Evolutionary conservation across 768 basidiomycete species (phyloP).

Genomic region (Russula vinacea): DNA sequence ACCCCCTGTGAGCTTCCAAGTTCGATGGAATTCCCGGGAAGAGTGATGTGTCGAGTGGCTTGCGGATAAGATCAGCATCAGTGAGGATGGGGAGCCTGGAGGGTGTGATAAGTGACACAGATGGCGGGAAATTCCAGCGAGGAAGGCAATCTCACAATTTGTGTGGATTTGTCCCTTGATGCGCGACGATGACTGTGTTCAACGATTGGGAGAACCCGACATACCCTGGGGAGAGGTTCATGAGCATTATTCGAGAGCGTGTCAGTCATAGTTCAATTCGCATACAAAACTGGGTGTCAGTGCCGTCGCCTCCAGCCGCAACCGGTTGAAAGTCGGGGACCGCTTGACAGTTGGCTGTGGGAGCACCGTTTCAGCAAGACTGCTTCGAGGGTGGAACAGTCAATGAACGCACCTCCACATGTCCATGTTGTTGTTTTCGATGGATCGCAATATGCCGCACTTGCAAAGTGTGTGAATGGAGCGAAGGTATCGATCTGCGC

Average conservation of each 20-base stretch:
- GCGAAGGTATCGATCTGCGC: slow-evolving; percentile 34
- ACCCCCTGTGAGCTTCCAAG: slow-evolving; percentile 49
- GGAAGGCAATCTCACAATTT: slow-evolving; percentile 33
- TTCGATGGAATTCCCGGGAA: slow-evolving; percentile 49
- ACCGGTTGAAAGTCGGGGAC: slow-evolving; percentile 48
- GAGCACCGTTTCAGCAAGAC: not conserved
- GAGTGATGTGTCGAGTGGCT: slow-evolving; percentile 39
- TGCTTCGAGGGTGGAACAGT: not conserved
- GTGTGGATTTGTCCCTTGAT: slow-evolving; percentile 40
- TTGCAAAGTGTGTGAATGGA: slow-evolving; percentile 37
- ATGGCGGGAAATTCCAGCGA: not conserved
- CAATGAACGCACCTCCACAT: slow-evolving; percentile 34
- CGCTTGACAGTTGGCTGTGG: slow-evolving; percentile 45
- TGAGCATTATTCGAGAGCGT: not conserved
- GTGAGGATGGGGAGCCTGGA: slow-evolving; percentile 41
- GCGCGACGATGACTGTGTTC: slow-evolving; percentile 38
- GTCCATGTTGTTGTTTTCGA: slow-evolving; percentile 34
- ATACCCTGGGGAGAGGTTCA: slow-evolving; percentile 42
- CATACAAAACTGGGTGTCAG: slow-evolving; percentile 44
- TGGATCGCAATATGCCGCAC: slow-evolving; percentile 37
- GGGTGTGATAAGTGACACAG: not conserved
- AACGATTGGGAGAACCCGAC: slow-evolving; percentile 50
- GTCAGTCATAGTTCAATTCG: not conserved
- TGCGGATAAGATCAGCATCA: slow-evolving; percentile 42
- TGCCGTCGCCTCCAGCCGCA: slow-evolving; percentile 49